Conservation (phyloP, 768 basidiomycete genomes). For the Coprinellus micaceus region DNA sequence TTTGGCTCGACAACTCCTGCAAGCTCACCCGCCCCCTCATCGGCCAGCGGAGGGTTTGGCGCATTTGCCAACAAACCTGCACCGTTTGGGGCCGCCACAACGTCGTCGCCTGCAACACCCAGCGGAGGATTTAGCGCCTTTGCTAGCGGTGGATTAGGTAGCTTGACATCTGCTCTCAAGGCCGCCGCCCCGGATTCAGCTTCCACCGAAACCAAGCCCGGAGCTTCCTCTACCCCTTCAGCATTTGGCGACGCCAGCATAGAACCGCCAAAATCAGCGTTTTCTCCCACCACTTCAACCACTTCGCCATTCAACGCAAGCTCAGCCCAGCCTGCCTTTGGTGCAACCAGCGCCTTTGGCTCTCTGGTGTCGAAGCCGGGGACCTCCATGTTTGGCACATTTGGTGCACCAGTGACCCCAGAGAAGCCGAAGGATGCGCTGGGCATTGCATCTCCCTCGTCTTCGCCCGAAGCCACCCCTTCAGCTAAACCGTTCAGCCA, state of each 20-base stretch:
- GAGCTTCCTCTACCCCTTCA: slow-evolving; percentile 15
- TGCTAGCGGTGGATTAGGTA: background rate
- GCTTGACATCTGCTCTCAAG: background rate
- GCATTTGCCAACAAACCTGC: slow-evolving; percentile 10
- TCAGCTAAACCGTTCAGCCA: background rate
- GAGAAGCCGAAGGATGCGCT: background rate
- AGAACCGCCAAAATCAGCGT: background rate
- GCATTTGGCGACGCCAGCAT: slow-evolving; percentile 8
- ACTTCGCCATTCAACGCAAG: background rate
- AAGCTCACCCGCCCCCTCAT: slow-evolving; percentile 7
- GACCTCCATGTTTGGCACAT: background rate
- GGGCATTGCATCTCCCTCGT: slow-evolving; percentile 10
- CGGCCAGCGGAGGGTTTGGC: slow-evolving; percentile 10
- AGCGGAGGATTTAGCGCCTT: background rate
- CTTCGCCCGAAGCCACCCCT: slow-evolving; percentile 8
- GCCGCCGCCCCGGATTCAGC: background rate
- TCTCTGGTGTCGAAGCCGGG: background rate
- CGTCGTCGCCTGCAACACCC: background rate
- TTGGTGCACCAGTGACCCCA: background rate
- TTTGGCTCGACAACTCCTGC: slow-evolving; percentile 17
- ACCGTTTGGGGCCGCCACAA: background rate
- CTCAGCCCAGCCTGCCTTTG: background rate
- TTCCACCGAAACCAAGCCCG: background rate
- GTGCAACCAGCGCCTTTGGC: background rate
- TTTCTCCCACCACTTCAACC: slow-evolving; percentile 2